Conservation (phyloP, 345 rosid species). For the Moricandia arvensis region DNA sequence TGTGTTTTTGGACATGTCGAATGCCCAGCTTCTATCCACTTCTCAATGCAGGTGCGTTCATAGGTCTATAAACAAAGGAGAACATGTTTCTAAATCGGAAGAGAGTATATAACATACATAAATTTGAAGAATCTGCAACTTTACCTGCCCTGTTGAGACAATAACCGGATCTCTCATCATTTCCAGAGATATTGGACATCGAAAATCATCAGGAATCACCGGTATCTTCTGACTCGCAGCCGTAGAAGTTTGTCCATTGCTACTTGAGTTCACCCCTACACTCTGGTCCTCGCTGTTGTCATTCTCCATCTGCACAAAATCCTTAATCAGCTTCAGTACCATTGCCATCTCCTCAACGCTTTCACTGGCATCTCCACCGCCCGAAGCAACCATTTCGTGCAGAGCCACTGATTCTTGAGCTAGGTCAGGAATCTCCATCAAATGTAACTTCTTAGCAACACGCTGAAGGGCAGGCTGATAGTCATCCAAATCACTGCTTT, state of each 20-base stretch:
- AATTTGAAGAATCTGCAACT: slow-evolving; percentile 9
- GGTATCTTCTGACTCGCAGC: slow-evolving; percentile 62
- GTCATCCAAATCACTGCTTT: slow-evolving; percentile 45
- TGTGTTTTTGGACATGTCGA: slow-evolving; percentile 96
- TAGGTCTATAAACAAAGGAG: slow-evolving; percentile 57
- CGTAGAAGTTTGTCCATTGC: slow-evolving; percentile 56
- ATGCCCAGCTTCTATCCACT: slow-evolving; percentile 91
- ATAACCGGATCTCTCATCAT: slow-evolving; percentile 97
- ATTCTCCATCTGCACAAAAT: slow-evolving; percentile 78
- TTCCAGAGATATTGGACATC: slow-evolving; percentile 94
- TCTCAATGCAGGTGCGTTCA: slow-evolving; percentile 90
- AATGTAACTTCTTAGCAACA: slow-evolving; percentile 67
- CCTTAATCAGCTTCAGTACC: slow-evolving; percentile 77
- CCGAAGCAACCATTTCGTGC: slow-evolving; percentile 75
- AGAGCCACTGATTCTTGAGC: slow-evolving; percentile 90
- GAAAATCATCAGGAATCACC: slow-evolving; percentile 90
- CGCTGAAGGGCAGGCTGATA: slow-evolving; percentile 58
- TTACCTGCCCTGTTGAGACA: slow-evolving; percentile 97
- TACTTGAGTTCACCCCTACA: slow-evolving; percentile 39
- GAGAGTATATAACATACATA: slow-evolving; percentile 11
- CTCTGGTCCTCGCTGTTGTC: slow-evolving; percentile 39
- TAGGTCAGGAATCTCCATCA: slow-evolving; percentile 70
- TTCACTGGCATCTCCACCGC: slow-evolving; percentile 71
- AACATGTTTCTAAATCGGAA: slow-evolving; percentile 7
- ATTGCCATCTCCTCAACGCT: slow-evolving; percentile 83